phyloP scores from a whole-genome alignment of 129 eudicot species.

The Calendula officinalis region DNA sequence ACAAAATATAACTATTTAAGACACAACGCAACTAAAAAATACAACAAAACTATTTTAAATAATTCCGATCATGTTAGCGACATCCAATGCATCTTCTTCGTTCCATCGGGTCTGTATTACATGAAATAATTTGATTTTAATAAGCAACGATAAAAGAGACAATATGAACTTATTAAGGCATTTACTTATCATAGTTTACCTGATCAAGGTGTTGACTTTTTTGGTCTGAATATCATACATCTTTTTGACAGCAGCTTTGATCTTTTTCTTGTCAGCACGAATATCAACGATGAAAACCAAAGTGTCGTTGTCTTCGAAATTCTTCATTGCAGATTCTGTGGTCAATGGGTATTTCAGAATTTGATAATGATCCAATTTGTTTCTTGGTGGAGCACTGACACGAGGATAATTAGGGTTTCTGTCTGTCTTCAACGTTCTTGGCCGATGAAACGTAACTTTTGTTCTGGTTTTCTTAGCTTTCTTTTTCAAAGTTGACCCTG shows the following conservation, averaged over 20 bases:
- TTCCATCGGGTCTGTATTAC: too few species aligned
- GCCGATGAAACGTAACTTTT: slow-evolving; percentile 49
- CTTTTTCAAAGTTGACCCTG: slow-evolving; percentile 51
- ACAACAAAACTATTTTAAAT: too few species aligned
- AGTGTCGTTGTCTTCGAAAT: slow-evolving; percentile 58
- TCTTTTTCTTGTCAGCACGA: too few species aligned
- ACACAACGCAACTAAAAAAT: too few species aligned
- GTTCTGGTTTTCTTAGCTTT: slow-evolving; percentile 54
- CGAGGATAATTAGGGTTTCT: slow-evolving; percentile 59
- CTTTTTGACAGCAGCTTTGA: slow-evolving; percentile 55
- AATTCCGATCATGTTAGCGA: too few species aligned
- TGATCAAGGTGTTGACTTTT: slow-evolving; percentile 62
- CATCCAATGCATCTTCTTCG: too few species aligned
- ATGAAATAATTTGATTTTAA: too few species aligned
- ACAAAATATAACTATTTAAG: too few species aligned
- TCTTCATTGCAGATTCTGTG: slow-evolving; percentile 62
- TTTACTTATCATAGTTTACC: too few species aligned
- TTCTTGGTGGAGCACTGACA: slow-evolving; percentile 55
- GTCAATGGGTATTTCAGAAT: slow-evolving; percentile 54
- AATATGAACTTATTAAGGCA: too few species aligned
- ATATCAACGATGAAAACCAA: slow-evolving; percentile 59
- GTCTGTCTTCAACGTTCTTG: slow-evolving; percentile 48
- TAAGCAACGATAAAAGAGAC: too few species aligned
- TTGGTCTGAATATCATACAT: slow-evolving; percentile 65
- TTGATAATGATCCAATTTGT: slow-evolving; percentile 55